These are phyloP conservation scores for Trichaptum fuscoviolaceum DNA, from an alignment of 768 basidiomycete species.

Conservation along the genomic window DNA sequence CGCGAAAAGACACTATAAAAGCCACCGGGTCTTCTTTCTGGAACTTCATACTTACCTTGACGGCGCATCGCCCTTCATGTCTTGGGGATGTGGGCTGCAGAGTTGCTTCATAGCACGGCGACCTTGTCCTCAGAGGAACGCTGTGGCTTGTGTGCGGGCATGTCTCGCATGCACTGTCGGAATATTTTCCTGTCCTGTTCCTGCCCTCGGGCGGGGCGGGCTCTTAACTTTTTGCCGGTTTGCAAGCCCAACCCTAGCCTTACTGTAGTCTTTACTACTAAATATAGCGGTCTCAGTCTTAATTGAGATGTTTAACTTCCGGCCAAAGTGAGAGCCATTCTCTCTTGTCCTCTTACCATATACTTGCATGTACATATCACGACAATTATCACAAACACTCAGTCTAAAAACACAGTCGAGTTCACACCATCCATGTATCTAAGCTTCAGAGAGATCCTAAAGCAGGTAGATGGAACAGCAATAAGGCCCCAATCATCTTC, in stretches of 20 bases:
- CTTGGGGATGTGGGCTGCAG: slow-evolving; percentile 31
- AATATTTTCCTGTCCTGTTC: slow-evolving; percentile 42
- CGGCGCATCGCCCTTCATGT: slow-evolving; percentile 30
- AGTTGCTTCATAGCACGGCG: slow-evolving; percentile 47
- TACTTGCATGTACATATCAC: too few relatives aligned
- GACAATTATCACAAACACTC: too few relatives aligned
- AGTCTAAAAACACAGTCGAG: too few relatives aligned
- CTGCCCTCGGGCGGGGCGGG: slow-evolving; percentile 51
- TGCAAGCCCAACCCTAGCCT: slow-evolving; percentile 19
- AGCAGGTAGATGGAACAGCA: too few relatives aligned
- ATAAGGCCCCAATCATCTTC: too few relatives aligned
- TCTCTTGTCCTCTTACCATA: too few relatives aligned
- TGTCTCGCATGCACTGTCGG: slow-evolving; percentile 40
- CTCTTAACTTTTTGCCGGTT: slow-evolving; percentile 30
- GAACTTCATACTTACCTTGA: slow-evolving; percentile 27
- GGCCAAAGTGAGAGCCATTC: too few relatives aligned
- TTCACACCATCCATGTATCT: too few relatives aligned
- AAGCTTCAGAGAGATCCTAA: too few relatives aligned
- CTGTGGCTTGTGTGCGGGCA: slow-evolving; percentile 38
- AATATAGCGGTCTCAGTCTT: not conserved
- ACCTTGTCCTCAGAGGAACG: slow-evolving; percentile 46
- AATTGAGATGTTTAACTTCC: too few relatives aligned
- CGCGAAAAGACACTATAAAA: slow-evolving; percentile 5
- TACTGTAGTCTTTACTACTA: not conserved
- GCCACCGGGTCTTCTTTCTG: not conserved